Evolutionary conservation across 257 asterid species (phyloP).

Genomic region (Galeopsis tetrahit): DNA sequence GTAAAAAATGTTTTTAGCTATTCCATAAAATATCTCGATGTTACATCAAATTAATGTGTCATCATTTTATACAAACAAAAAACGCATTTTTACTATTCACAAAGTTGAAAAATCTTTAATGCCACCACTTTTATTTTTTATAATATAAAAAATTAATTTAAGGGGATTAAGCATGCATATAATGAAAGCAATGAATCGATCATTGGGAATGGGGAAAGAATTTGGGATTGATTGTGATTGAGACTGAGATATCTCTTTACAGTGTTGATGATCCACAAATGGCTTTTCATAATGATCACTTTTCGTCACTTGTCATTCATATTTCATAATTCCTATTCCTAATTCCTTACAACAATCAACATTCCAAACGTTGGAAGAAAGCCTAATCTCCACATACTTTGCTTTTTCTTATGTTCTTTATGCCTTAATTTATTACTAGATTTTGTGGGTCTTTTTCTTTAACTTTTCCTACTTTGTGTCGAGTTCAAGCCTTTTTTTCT

Average conservation of each 20-base stretch:
- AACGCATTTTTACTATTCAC: no score
- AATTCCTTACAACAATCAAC: slow-evolving; percentile 43
- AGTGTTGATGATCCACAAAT: slow-evolving; percentile 33
- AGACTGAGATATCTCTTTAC: slow-evolving; percentile 37
- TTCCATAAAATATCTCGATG: no score
- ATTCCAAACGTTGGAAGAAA: slow-evolving; percentile 68
- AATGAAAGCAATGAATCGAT: slow-evolving; percentile 37
- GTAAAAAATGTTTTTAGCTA: no score
- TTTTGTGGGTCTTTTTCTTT: slow-evolving; percentile 35
- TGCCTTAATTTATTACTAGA: slow-evolving; percentile 38
- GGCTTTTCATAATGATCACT: slow-evolving; percentile 25
- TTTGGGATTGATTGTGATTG: slow-evolving; percentile 34
- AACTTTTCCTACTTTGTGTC: slow-evolving; percentile 20
- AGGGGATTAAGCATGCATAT: slow-evolving; percentile 1
- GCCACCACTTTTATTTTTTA: no score
- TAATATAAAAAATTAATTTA: no score
- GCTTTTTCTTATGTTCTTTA: slow-evolving; percentile 45
- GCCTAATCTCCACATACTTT: slow-evolving; percentile 42
- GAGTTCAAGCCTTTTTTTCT: neutral
- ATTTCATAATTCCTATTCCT: neutral
- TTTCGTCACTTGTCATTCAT: slow-evolving; percentile 27
- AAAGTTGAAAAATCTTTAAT: no score
- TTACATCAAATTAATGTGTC: no score
- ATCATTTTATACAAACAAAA: no score
- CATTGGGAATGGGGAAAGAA: slow-evolving; percentile 40